Evolutionary conservation across 306 rosid genomes (phyloP).

Genomic region (Carpinus viminea): DNA sequence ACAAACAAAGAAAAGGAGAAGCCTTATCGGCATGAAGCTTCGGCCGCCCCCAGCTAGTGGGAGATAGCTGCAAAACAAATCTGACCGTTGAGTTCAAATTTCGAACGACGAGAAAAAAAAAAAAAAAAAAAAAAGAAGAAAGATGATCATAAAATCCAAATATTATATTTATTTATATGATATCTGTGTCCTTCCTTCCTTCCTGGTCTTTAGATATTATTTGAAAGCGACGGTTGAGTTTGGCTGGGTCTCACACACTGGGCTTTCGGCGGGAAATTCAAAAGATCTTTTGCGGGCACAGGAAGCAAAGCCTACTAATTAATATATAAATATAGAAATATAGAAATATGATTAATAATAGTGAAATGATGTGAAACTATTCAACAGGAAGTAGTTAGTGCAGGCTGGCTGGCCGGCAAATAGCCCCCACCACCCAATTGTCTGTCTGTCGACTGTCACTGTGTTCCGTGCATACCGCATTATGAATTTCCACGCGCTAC

Average conservation of each 20-base stretch:
- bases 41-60: neutral
- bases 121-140: neutral
- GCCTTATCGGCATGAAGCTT: neutral
- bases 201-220: neutral
- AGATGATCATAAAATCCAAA: too few relatives aligned
- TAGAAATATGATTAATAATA: neutral
- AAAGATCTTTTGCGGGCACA: neutral
- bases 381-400: slow-evolving; percentile 11
- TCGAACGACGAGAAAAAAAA: neutral
- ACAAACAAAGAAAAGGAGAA: neutral
- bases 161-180: too few relatives aligned
- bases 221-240: slow-evolving; percentile 17
- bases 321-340: too few relatives aligned
- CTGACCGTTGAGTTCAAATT: slow-evolving; percentile 33
- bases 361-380: neutral
- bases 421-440: slow-evolving; percentile 10
- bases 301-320: neutral
- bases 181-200: too few relatives aligned
- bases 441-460: slow-evolving; percentile 8
- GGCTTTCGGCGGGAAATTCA: slow-evolving; percentile 24
- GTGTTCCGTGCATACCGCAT: neutral
- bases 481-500: too few relatives aligned
- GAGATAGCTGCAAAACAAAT: slow-evolving; percentile 6
- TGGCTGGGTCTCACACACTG: neutral
- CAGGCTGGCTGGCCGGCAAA: slow-evolving; percentile 16